A percentile compares a stretch with the other conserved stretches of the same genome.
Evolutionary conservation across 169 alveolate genomes (phyloP).

Genomic region (Ichthyophthirius multifiliis): DNA sequence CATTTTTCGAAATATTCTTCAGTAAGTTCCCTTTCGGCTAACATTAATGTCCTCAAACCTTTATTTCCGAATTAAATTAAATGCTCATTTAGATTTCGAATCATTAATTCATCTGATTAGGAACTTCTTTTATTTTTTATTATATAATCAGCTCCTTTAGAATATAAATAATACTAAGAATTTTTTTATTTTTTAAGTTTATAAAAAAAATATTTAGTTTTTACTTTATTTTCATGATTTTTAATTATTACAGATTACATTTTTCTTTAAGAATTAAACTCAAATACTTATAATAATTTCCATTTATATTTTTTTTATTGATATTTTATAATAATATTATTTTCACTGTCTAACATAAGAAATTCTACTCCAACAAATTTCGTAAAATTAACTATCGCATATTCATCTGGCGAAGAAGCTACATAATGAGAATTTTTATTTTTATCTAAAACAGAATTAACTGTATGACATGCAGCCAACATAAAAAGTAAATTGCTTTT

Average conservation of each 20-base stretch:
- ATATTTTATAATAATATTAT: neutral
- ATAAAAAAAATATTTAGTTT: too few species aligned
- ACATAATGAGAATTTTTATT: constrained; percentile 55
- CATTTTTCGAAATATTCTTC: constrained; percentile 77
- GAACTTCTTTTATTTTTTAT: constrained; percentile 46
- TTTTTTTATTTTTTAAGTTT: too few species aligned
- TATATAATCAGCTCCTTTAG: constrained; percentile 83
- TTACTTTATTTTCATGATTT: constrained; percentile 49
- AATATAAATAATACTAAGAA: constrained; percentile 54
- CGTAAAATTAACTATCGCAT: constrained; percentile 83
- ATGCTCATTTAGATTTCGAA: constrained; percentile 51
- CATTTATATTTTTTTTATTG: constrained; percentile 31
- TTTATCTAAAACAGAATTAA: constrained; percentile 46
- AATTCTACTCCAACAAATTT: constrained; percentile 62
- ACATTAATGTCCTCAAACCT: constrained; percentile 94
- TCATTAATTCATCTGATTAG: constrained; percentile 37
- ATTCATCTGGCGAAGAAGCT: constrained; percentile 91
- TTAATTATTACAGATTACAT: constrained; percentile 93
- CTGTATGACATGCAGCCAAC: constrained; percentile 66
- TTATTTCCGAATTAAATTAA: constrained; percentile 81
- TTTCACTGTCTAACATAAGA: constrained; percentile 43
- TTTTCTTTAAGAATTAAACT: constrained; percentile 92
- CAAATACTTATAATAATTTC: constrained; percentile 86
- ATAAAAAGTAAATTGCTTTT: neutral
- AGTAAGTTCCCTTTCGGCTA: constrained; percentile 84